phyloP scores from a whole-genome alignment of 2,329 filamentous ascomycete species.

The Claviceps sp. region DNA sequence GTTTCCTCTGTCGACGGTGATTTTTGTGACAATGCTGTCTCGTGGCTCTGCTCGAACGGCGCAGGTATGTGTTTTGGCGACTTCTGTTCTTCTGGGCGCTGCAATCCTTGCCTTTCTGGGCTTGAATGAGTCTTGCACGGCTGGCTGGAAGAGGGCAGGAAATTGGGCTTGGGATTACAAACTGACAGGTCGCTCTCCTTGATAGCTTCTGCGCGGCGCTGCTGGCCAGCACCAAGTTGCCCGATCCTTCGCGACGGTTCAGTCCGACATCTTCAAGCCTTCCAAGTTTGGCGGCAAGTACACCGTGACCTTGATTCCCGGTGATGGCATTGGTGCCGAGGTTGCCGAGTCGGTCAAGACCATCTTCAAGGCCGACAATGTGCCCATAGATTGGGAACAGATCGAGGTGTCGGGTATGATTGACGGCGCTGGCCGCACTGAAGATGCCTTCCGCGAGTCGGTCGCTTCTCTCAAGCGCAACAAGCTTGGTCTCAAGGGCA shows the following conservation, averaged over 20 bases:
- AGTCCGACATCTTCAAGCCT: slow-evolving; percentile 96
- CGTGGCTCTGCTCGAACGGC: slow-evolving; percentile 42
- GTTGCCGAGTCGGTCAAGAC: slow-evolving; percentile 97
- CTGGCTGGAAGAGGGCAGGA: too few relatives aligned
- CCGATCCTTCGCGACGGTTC: slow-evolving; percentile 63
- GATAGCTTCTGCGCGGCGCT: slow-evolving; percentile 38
- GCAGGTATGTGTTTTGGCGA: slow-evolving; percentile 32
- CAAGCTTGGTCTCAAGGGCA: slow-evolving; percentile 98
- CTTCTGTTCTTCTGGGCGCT: not conserved
- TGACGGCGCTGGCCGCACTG: slow-evolving; percentile 64
- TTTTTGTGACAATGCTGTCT: slow-evolving; percentile 39
- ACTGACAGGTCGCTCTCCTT: not conserved
- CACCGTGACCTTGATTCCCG: slow-evolving; percentile 95
- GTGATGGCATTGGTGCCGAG: slow-evolving; percentile 96
- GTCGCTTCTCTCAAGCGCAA: slow-evolving; percentile 94
- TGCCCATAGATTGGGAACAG: slow-evolving; percentile 97
- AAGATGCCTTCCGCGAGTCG: slow-evolving; percentile 90
- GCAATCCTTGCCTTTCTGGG: too few relatives aligned
- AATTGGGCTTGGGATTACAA: too few relatives aligned
- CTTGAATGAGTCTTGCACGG: too few relatives aligned
- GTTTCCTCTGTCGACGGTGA: not conserved
- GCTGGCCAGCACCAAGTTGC: slow-evolving; percentile 30
- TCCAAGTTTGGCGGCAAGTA: slow-evolving; percentile 99
- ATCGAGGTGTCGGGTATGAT: slow-evolving; percentile 89
- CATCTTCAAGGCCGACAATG: slow-evolving; percentile 98